Conservation (phyloP, 2,329 filamentous ascomycete genomes). For the Xylaria arbuscula region DNA sequence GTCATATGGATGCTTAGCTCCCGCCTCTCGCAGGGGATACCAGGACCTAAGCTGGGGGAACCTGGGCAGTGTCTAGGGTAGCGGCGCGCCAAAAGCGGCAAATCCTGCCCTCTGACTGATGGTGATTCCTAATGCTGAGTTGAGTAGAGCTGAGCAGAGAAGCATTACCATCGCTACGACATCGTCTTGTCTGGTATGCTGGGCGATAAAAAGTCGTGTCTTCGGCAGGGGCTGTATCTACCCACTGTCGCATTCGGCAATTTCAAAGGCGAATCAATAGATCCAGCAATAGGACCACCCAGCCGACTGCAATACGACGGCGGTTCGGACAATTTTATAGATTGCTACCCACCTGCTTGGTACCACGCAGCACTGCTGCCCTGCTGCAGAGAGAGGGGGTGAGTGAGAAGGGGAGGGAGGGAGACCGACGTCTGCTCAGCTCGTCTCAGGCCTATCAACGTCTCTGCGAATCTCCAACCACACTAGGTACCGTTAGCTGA, state of each 20-base stretch:
- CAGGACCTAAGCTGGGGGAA: neutral
- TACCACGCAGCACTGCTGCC: conserved; percentile 11
- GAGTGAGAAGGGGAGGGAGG: neutral
- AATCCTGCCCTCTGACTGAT: conserved; percentile 2
- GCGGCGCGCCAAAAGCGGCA: conserved; percentile 2
- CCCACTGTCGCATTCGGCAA: conserved; percentile 26
- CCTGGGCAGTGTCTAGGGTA: neutral
- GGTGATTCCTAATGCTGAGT: neutral
- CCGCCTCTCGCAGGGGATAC: neutral
- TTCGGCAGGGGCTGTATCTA: conserved; percentile 11
- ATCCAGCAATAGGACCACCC: conserved; percentile 16
- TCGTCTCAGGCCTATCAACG: neutral
- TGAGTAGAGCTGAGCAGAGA: neutral
- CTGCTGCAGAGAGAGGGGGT: neutral
- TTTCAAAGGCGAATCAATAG: conserved; percentile 28
- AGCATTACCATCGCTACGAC: neutral
- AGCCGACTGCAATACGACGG: conserved; percentile 34
- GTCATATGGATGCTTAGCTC: neutral
- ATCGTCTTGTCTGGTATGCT: neutral
- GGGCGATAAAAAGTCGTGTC: conserved; percentile 4
- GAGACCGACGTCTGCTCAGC: conserved; percentile 2
- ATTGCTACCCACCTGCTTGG: conserved; percentile 36
- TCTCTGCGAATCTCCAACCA: neutral
- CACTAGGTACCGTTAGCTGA: neutral
- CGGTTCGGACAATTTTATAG: conserved; percentile 36